Base-by-base conservation (phyloP, 805 yeast species). In the Metschnikowia amazonensis region DNA sequence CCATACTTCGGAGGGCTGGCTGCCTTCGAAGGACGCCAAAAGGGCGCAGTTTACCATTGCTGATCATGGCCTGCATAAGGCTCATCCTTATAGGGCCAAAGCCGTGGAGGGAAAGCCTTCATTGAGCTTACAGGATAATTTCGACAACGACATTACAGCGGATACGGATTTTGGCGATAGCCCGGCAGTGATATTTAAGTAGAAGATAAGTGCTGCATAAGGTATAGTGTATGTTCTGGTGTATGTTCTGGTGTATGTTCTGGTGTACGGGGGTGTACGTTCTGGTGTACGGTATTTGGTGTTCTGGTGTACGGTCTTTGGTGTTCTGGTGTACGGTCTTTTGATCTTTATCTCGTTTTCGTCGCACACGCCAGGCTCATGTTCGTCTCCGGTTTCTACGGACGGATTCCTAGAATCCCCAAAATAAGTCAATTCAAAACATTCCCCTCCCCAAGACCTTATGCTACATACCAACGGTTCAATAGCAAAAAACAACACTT, bases 401-500 rank as follows among this genome's bases (percentile, higher is more conserved):
- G n/a, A n/a, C n/a, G n/a, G n/a, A n/a, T n/a, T n/a, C n/a, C n/a
- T n/a, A n/a, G n/a, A n/a, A n/a, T n/a, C n/a, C n/a, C n/a, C n/a
- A n/a, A n/a, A n/a, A n/a, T n/a, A n/a, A n/a, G n/a, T n/a, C n/a
- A n/a, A n/a, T n/a, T n/a, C n/a, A n/a, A n/a, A n/a, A 21, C 24
- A 21, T 21, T 21, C 6, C 24, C 24, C 24, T 6, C n/a, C 24
- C 35, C 23, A 18, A 18, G 23, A 20, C 35, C 21, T 11, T 48
- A 52, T 42, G 59, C 64, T 36, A 44, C 53, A 4, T 60, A 60
- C 46, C 46, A 43, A 23, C 50, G 58, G 6, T 61, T 59, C 50
- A 37, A 50, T 30, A 36, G 43, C 34, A 21, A 45, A 34, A 23
- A 14, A 25, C n/a, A 33, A 21, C 27, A 33, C 30, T 16, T 45